These are phyloP conservation scores for Verticillium tricorpus DNA, from an alignment of 2,329 filamentous ascomycete species.

Conservation along the genomic window DNA sequence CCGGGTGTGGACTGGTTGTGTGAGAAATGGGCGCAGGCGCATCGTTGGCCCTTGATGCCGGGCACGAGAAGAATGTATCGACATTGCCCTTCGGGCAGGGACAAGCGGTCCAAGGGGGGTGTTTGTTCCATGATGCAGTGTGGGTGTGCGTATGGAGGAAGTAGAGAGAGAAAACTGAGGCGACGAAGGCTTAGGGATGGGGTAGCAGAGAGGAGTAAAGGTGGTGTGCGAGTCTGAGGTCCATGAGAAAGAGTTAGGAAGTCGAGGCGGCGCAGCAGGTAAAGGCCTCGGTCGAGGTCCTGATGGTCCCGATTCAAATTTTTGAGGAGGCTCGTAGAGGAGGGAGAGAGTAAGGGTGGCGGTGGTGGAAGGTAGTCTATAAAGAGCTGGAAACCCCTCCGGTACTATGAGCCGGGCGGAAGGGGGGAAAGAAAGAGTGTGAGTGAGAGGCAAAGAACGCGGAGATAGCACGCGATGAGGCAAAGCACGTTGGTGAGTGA, in stretches of 20 bases:
- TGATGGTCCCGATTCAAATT: too few relatives aligned
- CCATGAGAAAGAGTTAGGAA: background rate
- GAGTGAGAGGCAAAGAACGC: background rate
- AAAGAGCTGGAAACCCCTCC: background rate
- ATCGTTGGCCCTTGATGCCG: conserved; percentile 53
- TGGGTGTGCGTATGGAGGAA: too few relatives aligned
- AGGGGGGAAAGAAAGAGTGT: background rate
- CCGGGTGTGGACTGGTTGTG: conserved; percentile 49
- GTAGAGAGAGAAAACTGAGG: background rate
- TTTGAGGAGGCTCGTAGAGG: too few relatives aligned
- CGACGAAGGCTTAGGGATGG: background rate
- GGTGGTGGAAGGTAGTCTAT: too few relatives aligned
- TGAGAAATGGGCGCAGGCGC: conserved; percentile 54
- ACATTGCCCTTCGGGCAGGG: conserved; percentile 53
- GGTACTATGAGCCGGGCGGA: background rate
- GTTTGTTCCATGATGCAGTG: background rate
- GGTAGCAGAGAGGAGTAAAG: background rate
- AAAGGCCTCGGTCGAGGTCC: too few relatives aligned
- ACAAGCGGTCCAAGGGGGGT: background rate
- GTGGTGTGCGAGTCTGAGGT: background rate
- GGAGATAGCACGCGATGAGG: background rate
- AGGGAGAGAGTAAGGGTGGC: too few relatives aligned
- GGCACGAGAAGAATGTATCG: conserved; percentile 54
- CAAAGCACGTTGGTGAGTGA: background rate
- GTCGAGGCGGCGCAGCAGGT: too few relatives aligned